Conservation (phyloP, 257 asterid species). For the Ophiorrhiza pumila region DNA sequence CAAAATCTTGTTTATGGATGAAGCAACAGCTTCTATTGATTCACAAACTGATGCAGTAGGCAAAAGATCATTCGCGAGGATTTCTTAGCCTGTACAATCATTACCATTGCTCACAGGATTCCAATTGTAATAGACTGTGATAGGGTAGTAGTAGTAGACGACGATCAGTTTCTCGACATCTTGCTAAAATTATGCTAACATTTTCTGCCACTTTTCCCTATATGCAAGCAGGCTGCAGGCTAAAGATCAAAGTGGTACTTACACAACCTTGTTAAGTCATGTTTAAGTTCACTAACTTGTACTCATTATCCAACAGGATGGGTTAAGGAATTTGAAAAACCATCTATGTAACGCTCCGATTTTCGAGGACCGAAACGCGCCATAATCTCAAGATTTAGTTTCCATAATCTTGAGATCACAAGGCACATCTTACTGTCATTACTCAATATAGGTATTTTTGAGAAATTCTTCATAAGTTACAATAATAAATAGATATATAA, state of each 20-base stretch:
- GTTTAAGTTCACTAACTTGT: neutral
- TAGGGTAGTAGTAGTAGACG: slow-evolving; percentile 57
- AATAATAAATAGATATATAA: no score
- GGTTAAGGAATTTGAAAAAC: slow-evolving; percentile 60
- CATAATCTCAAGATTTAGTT: no score
- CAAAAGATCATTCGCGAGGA: slow-evolving; percentile 62
- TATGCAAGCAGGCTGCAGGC: neutral
- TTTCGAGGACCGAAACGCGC: no score
- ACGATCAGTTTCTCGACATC: slow-evolving; percentile 41
- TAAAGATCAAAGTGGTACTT: no score
- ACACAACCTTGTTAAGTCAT: no score
- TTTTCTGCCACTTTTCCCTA: neutral
- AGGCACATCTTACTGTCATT: no score
- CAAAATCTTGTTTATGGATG: slow-evolving; percentile 65
- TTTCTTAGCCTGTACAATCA: slow-evolving; percentile 53
- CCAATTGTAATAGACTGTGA: slow-evolving; percentile 75
- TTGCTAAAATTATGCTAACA: neutral
- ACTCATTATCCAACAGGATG: slow-evolving; percentile 35
- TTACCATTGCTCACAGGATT: slow-evolving; percentile 79
- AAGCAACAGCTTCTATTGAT: slow-evolving; percentile 89
- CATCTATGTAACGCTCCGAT: no score
- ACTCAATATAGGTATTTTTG: no score
- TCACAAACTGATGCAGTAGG: slow-evolving; percentile 68
- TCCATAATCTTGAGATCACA: no score
- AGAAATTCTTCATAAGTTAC: no score